These are phyloP conservation scores for Takashimella koratensis DNA, from an alignment of 1,284 basidiomycete species.

Conservation along the genomic window DNA sequence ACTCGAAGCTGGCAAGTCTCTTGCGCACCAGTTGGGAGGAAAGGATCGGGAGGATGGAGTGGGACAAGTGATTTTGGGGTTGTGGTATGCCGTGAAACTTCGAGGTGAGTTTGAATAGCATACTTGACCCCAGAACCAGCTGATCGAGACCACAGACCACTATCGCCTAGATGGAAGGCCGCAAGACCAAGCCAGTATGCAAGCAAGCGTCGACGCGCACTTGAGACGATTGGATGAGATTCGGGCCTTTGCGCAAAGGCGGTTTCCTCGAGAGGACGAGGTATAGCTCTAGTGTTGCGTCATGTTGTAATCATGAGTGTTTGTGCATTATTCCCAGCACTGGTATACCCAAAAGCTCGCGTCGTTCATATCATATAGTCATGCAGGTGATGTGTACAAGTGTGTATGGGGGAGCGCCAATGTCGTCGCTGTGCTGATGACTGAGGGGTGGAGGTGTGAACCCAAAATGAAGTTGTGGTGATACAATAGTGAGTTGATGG, in stretches of 20 bases:
- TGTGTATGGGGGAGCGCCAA: neutral
- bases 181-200: conserved; percentile 11
- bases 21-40: conserved; percentile 34
- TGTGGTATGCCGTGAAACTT: conserved; percentile 38
- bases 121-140: neutral
- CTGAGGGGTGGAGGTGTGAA: neutral
- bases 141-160: conserved; percentile 14
- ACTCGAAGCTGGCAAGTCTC: conserved; percentile 34
- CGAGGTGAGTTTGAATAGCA: conserved; percentile 25
- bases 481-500: too few species aligned
- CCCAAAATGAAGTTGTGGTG: too few species aligned
- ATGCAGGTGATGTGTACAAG: conserved; percentile 1
- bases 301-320: neutral
- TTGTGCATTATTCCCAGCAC: conserved; percentile 5
- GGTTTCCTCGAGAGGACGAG: conserved; percentile 2
- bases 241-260: conserved; percentile 2
- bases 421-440: neutral
- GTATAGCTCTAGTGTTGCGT: too few species aligned
- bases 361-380: neutral
- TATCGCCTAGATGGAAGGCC: conserved; percentile 20
- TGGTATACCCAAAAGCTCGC: neutral
- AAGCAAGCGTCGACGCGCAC: conserved; percentile 12
- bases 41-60: conserved; percentile 33
- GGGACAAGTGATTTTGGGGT: conserved; percentile 33
- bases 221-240: conserved; percentile 16